phyloP scores from a whole-genome alignment of 441 rosid species.

The Mallotus repandus region DNA sequence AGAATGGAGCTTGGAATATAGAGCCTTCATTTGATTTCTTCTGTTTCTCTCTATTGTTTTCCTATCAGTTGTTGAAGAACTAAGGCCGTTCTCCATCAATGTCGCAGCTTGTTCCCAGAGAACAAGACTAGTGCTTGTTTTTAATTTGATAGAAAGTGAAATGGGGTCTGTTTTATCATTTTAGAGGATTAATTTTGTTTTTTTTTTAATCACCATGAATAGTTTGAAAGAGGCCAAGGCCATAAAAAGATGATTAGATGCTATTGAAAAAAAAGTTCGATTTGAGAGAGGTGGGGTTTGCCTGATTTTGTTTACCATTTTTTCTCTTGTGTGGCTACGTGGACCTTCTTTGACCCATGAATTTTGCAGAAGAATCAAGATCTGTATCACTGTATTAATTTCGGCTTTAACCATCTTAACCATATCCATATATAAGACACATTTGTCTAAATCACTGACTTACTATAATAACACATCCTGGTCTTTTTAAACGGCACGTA shows the following conservation, averaged over 20 bases:
- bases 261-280: slow-evolving; percentile 16
- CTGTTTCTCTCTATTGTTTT: slow-evolving; percentile 69
- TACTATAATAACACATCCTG: too few species aligned
- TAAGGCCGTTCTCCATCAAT: slow-evolving; percentile 41
- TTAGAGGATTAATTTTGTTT: too few species aligned
- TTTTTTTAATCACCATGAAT: too few species aligned
- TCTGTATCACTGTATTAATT: slow-evolving; percentile 20
- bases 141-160: too few species aligned
- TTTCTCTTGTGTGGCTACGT: neutral
- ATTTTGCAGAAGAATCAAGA: neutral
- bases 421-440: neutral
- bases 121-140: neutral
- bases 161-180: too few species aligned
- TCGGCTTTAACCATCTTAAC: slow-evolving; percentile 4
- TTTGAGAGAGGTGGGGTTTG: neutral
- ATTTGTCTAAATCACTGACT: neutral
- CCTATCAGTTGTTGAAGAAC: slow-evolving; percentile 55
- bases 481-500: too few species aligned
- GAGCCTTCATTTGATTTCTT: slow-evolving; percentile 76
- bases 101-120: neutral
- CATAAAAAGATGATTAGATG: slow-evolving; percentile 15
- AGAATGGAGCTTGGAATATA: slow-evolving; percentile 62
- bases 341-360: slow-evolving; percentile 9
- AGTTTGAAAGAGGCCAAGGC: slow-evolving; percentile 8
- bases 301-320: neutral